Conservation (phyloP, 176 grass and related monocot genomes). For the Oryza nivara region DNA sequence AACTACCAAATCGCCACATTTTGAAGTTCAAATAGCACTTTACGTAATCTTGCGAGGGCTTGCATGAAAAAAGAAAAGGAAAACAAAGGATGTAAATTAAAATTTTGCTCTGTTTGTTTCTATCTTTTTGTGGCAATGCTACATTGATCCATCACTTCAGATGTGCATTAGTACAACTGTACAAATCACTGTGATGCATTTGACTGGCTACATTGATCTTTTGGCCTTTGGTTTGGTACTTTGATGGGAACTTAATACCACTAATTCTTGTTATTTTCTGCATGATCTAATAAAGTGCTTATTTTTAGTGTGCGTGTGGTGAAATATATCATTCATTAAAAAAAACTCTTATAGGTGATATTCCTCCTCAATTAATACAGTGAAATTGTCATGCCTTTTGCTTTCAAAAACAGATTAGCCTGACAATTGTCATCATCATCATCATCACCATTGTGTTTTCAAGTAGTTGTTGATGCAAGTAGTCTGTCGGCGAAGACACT, state of each 20-base stretch:
- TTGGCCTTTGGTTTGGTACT: not conserved
- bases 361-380: too few species aligned
- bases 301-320: not conserved
- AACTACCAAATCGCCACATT: not conserved
- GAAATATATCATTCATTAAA: not conserved
- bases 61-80: not conserved
- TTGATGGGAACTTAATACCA: not conserved
- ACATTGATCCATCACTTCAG: not conserved
- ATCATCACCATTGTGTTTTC: not conserved
- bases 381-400: too few species aligned
- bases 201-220: not conserved
- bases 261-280: not conserved
- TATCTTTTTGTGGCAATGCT: not conserved
- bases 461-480: not conserved
- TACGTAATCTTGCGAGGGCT: not conserved
- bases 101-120: constrained; percentile 28
- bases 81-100: constrained; percentile 18
- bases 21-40: not conserved
- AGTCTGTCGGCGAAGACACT: not conserved
- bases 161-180: not conserved
- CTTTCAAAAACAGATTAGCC: too few species aligned
- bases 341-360: not conserved
- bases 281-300: not conserved
- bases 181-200: not conserved
- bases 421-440: not conserved